Percentiles rank a stretch among this genome's conserved stretches.
Evolutionary conservation across 352 stramenopile species (phyloP).

Genomic region (Pythium plurisporium): DNA sequence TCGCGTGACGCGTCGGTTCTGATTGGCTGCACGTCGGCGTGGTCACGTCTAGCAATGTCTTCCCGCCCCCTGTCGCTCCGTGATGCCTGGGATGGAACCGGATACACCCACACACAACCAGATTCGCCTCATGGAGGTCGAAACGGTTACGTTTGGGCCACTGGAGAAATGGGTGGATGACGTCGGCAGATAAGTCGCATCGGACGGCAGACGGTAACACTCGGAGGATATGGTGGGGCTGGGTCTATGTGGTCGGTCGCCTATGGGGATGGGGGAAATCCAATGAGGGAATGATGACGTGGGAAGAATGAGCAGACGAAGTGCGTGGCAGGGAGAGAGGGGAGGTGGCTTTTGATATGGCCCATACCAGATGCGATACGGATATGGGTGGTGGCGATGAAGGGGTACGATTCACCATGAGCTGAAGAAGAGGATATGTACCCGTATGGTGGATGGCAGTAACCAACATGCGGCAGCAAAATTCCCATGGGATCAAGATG

Average conservation of each 20-base stretch:
- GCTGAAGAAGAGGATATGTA: neutral
- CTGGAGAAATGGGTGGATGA: constrained; percentile 19
- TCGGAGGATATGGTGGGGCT: neutral
- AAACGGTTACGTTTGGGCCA: neutral
- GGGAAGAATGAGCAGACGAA: neutral
- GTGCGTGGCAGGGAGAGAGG: no score
- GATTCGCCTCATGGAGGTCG: no score
- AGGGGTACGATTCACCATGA: neutral
- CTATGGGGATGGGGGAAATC: neutral
- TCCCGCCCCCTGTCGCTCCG: constrained; percentile 19
- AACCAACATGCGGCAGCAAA: no score
- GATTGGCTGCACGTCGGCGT: constrained; percentile 24
- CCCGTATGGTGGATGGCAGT: no score
- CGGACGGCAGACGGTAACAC: no score
- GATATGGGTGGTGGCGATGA: neutral
- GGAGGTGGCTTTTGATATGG: no score
- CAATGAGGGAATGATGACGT: neutral
- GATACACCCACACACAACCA: constrained; percentile 3
- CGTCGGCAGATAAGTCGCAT: constrained; percentile 4
- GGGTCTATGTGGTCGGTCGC: constrained; percentile 4
- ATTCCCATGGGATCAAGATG: neutral
- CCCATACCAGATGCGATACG: neutral
- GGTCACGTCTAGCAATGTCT: constrained; percentile 9
- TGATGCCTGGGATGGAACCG: constrained; percentile 2
- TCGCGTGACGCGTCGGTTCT: constrained; percentile 1